These are phyloP conservation scores for Vicia faba DNA, from an alignment of 306 rosid species.

Conservation along the genomic window DNA sequence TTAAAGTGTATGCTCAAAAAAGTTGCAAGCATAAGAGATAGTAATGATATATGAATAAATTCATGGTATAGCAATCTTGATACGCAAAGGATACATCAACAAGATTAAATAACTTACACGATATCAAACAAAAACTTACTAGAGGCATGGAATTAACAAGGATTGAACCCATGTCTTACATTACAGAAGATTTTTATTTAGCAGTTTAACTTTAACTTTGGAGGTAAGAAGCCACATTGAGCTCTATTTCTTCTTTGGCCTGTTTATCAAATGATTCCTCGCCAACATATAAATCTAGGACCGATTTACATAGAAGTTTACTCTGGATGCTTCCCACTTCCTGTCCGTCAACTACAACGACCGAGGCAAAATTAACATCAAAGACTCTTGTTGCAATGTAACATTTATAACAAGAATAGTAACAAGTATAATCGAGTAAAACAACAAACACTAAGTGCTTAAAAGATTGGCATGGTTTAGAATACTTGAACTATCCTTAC, in stretches of 20 bases:
- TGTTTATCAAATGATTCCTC: slow-evolving; percentile 84
- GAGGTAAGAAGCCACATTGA: slow-evolving; percentile 58
- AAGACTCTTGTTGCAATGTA: slow-evolving; percentile 19
- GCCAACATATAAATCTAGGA: slow-evolving; percentile 84
- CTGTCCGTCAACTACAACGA: slow-evolving; percentile 80
- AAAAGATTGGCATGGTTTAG: background rate
- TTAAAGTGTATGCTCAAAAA: background rate
- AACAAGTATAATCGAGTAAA: background rate
- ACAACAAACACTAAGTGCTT: background rate
- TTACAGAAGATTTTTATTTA: slow-evolving; percentile 11
- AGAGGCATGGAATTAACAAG: slow-evolving; percentile 18
- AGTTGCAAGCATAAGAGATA: background rate
- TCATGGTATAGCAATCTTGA: slow-evolving; percentile 3
- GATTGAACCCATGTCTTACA: slow-evolving; percentile 4
- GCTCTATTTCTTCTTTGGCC: slow-evolving; percentile 81
- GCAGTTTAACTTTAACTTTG: slow-evolving; percentile 45
- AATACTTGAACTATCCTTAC: slow-evolving; percentile 21
- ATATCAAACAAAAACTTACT: slow-evolving; percentile 15
- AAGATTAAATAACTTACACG: slow-evolving; percentile 6
- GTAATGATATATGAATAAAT: slow-evolving; percentile 12
- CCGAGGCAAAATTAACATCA: slow-evolving; percentile 13
- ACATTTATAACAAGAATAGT: background rate
- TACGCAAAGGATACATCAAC: slow-evolving; percentile 17
- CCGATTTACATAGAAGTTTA: slow-evolving; percentile 68
- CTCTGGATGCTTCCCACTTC: slow-evolving; percentile 94